These are phyloP conservation scores for Aspergillus sclerotioniger DNA, from an alignment of 495 filamentous ascomycete genomes.

Conservation along the genomic window DNA sequence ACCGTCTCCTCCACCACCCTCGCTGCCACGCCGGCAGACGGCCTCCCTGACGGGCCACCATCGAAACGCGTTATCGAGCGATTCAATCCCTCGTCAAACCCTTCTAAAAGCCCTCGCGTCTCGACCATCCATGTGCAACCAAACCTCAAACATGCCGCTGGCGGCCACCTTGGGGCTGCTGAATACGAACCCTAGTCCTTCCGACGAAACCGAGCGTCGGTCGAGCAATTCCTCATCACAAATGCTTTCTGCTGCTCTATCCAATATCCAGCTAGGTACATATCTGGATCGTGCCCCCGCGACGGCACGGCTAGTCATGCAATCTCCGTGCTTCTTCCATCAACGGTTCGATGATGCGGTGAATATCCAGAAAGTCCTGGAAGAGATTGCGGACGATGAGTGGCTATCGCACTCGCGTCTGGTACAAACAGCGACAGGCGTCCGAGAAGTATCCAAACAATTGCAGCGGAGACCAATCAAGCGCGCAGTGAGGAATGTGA, in stretches of 20 bases:
- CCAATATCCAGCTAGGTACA: constrained; percentile 52
- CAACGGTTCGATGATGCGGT: constrained; percentile 93
- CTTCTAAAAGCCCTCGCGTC: constrained; percentile 87
- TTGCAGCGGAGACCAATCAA: constrained; percentile 85
- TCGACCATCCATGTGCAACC: constrained; percentile 55
- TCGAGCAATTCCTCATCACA: constrained; percentile 53
- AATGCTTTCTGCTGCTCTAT: constrained; percentile 63
- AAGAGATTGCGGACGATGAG: constrained; percentile 88
- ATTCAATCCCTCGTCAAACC: constrained; percentile 77
- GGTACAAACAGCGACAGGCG: constrained; percentile 90
- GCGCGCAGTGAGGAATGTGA: constrained; percentile 81
- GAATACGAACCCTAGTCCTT: constrained; percentile 29
- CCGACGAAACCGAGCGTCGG: constrained; percentile 45
- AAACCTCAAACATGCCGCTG: constrained; percentile 49
- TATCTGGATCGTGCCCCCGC: constrained; percentile 52
- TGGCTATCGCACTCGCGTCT: constrained; percentile 88
- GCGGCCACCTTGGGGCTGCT: constrained; percentile 49
- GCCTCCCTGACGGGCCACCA: constrained; percentile 47
- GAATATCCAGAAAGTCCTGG: constrained; percentile 89
- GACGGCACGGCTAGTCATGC: constrained; percentile 63
- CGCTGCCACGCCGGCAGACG: constrained; percentile 41
- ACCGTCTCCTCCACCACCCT: constrained; percentile 31
- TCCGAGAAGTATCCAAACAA: constrained; percentile 92
- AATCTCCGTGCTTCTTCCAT: constrained; percentile 97
- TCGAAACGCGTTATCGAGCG: constrained; percentile 63